phyloP scores from a whole-genome alignment of 305 asterid genomes.

The Plantago coronopus region DNA sequence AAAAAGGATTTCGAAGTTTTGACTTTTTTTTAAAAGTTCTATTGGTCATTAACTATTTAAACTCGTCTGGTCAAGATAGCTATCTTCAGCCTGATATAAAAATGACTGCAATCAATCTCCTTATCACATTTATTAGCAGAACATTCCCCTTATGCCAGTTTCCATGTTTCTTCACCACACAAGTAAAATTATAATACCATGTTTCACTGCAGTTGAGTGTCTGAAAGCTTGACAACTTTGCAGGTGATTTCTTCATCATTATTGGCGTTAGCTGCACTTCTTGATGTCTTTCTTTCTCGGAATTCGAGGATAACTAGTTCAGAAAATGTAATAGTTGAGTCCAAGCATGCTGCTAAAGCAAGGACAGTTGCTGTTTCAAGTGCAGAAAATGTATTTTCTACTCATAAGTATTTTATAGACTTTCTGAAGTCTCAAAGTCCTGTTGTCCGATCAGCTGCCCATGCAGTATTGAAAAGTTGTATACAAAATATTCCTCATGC shows the following conservation, averaged over 20 bases:
- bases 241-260: slow-evolving; percentile 90
- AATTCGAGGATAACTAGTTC: slow-evolving; percentile 50
- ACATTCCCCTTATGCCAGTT: no score
- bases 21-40: no score
- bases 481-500: slow-evolving; percentile 74
- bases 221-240: slow-evolving; percentile 26
- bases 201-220: slow-evolving; percentile 5
- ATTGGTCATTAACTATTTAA: no score
- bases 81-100: no score
- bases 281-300: slow-evolving; percentile 57
- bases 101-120: no score
- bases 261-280: slow-evolving; percentile 83
- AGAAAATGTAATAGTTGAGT: slow-evolving; percentile 51
- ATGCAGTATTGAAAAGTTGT: slow-evolving; percentile 72
- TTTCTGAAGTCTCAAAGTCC: slow-evolving; percentile 79
- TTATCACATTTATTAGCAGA: no score
- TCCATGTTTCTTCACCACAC: slow-evolving; percentile 6
- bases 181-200: neutral
- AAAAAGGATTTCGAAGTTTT: no score
- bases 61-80: no score
- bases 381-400: slow-evolving; percentile 63
- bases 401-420: slow-evolving; percentile 67
- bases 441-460: slow-evolving; percentile 79
- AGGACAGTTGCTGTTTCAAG: slow-evolving; percentile 57
- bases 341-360: slow-evolving; percentile 74